phyloP scores from a whole-genome alignment of 2,329 filamentous ascomycete genomes.

The Trichoderma harzianum region DNA sequence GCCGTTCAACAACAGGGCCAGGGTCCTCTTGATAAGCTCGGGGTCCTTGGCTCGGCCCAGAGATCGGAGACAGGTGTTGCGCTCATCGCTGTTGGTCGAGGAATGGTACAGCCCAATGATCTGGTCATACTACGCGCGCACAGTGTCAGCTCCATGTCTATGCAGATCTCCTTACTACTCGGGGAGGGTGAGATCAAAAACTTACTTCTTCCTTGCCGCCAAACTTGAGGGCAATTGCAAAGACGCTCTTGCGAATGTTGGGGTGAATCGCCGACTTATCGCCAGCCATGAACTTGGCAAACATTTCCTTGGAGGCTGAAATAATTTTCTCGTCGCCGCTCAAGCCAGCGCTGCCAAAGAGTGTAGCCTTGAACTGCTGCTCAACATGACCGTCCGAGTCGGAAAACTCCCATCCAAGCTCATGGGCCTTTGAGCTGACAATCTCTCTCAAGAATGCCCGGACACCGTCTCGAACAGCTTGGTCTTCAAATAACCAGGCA shows the following conservation, averaged over 20 bases:
- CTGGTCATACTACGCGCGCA: constrained; percentile 61
- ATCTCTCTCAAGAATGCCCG: constrained; percentile 80
- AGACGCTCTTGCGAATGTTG: constrained; percentile 84
- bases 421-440: constrained; percentile 74
- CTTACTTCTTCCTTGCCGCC: constrained; percentile 77
- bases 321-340: constrained; percentile 76
- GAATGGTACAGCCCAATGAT: constrained; percentile 72
- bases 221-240: constrained; percentile 77
- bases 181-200: not conserved
- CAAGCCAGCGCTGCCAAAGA: constrained; percentile 81
- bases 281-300: constrained; percentile 75
- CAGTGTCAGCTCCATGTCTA: constrained; percentile 16
- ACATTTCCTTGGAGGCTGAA: constrained; percentile 83
- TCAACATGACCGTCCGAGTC: constrained; percentile 82
- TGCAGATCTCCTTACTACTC: not conserved
- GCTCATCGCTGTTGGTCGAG: constrained; percentile 71
- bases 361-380: constrained; percentile 89
- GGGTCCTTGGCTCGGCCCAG: constrained; percentile 76
- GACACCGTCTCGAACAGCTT: constrained; percentile 68
- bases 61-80: constrained; percentile 82
- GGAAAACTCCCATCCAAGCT: constrained; percentile 83
- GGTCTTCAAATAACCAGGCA: constrained; percentile 78
- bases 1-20: constrained; percentile 69
- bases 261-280: constrained; percentile 82
- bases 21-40: constrained; percentile 75